Base-by-base conservation (phyloP, 106 monocot genomes). In the Cymbidium sinense region DNA sequence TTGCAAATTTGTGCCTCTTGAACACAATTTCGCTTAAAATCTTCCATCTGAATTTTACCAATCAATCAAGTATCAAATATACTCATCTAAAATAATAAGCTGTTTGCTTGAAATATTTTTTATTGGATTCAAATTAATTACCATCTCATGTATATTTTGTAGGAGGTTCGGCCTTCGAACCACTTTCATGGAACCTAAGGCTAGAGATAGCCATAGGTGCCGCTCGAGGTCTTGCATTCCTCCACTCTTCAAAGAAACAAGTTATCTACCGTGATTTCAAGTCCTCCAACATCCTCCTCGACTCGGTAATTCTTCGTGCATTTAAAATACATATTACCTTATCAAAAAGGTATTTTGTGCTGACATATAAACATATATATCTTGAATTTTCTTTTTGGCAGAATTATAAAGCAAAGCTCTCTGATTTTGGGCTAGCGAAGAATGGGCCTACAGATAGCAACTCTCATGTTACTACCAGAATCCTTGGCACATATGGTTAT, bases 211-310 rank as follows among this genome's bases (percentile, higher is more conserved):
- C 58, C 30, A 82, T 82, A 33, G 77, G 77, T 25, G 77, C 82
- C 21, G 82, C 77, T 31, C 82, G 77, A 31, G 77, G 82, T 27
- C 77, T 82, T 30, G 82, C 82, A 17, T 82, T 82, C 36, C 58
- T 82, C 20, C 82, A 77, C 50, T n/a, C 76, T 50, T 55, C 58
- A 54, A 61, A 82, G 3, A 82, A 73, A 33, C 77, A 73, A 23
- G 30, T 82, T 28, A 82, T 82, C 13, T 82, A 82, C 51, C 77
- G 77, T 20, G 70, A 81, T 70, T 81, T 81, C 75, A 81, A 81
- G 50, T 27, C 81, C 36, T 81, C 81, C 8, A 82, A 82, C 28
- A 77, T 82, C 30, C 82, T 82, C n/a, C 72, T 82, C 8, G 82
- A 82, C 37, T 82, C 77, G 55, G 82, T 82, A 58, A 28, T 64